Conservation (phyloP, 169 alveolate genomes). For the Toxoplasma gondii region DNA sequence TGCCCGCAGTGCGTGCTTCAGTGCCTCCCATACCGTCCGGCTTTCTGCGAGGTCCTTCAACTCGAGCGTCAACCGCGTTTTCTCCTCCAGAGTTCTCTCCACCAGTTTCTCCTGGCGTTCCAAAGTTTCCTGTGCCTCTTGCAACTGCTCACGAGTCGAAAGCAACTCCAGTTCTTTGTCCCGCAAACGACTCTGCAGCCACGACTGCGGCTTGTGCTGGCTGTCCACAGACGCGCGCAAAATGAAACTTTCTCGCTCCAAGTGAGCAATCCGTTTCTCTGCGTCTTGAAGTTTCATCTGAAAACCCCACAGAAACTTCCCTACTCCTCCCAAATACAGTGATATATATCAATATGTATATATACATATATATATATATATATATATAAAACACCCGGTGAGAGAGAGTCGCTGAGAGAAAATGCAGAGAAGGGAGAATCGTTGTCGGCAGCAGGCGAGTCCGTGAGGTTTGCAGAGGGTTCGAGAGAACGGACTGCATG, state of each 20-base stretch:
- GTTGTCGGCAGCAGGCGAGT: too few relatives aligned
- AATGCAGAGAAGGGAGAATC: too few relatives aligned
- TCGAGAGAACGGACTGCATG: too few relatives aligned
- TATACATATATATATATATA: too few relatives aligned
- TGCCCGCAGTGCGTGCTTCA: not conserved
- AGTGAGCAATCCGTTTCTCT: not conserved
- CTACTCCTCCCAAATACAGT: not conserved
- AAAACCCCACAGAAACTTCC: not conserved
- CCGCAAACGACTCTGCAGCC: not conserved
- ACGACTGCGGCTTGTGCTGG: not conserved
- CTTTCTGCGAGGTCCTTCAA: not conserved
- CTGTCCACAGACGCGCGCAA: not conserved
- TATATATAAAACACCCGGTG: not conserved
- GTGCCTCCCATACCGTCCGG: not conserved
- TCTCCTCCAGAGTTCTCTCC: not conserved
- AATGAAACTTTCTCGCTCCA: not conserved
- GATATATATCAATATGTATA: not conserved
- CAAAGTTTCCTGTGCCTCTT: not conserved
- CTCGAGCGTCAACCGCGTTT: not conserved
- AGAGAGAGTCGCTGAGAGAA: too few relatives aligned
- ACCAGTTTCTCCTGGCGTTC: not conserved
- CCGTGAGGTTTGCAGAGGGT: too few relatives aligned
- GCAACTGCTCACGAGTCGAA: not conserved
- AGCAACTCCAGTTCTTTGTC: not conserved
- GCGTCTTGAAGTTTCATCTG: not conserved